phyloP scores from a whole-genome alignment of 352 stramenopile species.

The Globisporangium radiosum region DNA sequence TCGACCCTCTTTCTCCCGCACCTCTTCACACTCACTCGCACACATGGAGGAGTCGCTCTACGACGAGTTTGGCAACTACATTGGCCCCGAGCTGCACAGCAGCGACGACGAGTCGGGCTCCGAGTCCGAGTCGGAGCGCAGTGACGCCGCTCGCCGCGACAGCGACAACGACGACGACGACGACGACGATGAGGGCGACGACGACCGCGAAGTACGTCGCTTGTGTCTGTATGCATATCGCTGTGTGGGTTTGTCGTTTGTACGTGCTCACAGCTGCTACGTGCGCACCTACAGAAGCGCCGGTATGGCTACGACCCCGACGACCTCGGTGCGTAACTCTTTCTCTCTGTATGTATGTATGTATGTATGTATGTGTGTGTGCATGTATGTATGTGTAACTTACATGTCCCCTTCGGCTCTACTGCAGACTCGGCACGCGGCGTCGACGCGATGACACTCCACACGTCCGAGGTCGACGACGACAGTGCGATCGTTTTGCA shows the following conservation, averaged over 20 bases:
- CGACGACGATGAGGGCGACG: conserved; percentile 12
- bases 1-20: not conserved
- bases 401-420: not conserved
- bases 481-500: conserved; percentile 96
- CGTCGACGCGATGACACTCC: conserved; percentile 46
- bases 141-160: conserved; percentile 4
- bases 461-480: conserved; percentile 48
- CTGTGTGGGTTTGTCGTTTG: not conserved
- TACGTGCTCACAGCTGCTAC: not conserved
- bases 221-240: not conserved
- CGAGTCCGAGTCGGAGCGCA: conserved; percentile 41
- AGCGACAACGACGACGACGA: conserved; percentile 40
- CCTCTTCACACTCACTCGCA: not conserved
- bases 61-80: conserved; percentile 99
- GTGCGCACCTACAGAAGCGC: conserved; percentile 1
- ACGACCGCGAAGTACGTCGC: too few species aligned
- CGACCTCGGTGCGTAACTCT: conserved; percentile 13
- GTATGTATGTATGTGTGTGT: not conserved
- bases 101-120: conserved; percentile 61
- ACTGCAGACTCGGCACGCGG: conserved; percentile 17
- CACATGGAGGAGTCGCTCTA: conserved; percentile 95
- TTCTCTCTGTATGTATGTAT: conserved; percentile 15
- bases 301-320: conserved; percentile 13
- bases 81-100: conserved; percentile 94
- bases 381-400: too few species aligned